Evolutionary conservation across 768 basidiomycete genomes (phyloP).

Genomic region (Trichaptum fuscoviolaceum): DNA sequence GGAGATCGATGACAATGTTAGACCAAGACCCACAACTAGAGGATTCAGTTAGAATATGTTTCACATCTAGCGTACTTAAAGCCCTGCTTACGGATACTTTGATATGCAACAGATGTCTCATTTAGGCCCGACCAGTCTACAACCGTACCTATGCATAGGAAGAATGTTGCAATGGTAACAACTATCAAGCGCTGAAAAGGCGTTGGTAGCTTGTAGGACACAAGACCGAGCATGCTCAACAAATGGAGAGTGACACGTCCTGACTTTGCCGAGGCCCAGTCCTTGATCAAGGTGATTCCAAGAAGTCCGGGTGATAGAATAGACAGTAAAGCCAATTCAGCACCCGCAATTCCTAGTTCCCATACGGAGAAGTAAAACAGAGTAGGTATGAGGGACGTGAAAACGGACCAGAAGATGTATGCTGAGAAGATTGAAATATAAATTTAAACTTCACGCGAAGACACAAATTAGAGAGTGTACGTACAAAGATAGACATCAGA

Average conservation of each 20-base stretch:
- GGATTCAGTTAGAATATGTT: background rate
- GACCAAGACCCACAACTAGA: slow-evolving; percentile 59
- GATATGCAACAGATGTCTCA: slow-evolving; percentile 32
- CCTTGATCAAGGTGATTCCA: slow-evolving; percentile 36
- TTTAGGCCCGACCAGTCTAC: slow-evolving; percentile 48
- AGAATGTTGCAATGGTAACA: slow-evolving; percentile 50
- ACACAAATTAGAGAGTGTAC: slow-evolving; percentile 16
- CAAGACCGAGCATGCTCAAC: slow-evolving; percentile 47
- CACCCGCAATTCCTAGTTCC: slow-evolving; percentile 81
- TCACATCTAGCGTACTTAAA: background rate
- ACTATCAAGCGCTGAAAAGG: slow-evolving; percentile 51
- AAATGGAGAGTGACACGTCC: slow-evolving; percentile 46
- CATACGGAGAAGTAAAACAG: slow-evolving; percentile 92
- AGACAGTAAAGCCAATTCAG: slow-evolving; percentile 69
- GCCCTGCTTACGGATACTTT: slow-evolving; percentile 39
- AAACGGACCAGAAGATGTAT: slow-evolving; percentile 78
- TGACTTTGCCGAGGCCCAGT: slow-evolving; percentile 40
- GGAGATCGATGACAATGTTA: slow-evolving; percentile 58
- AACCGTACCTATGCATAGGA: slow-evolving; percentile 43
- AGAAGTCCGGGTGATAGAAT: slow-evolving; percentile 68
- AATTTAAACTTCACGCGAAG: slow-evolving; percentile 2
- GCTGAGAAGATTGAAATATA: slow-evolving; percentile 40
- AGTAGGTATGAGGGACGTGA: slow-evolving; percentile 72
- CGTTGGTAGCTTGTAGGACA: slow-evolving; percentile 44
- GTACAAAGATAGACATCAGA: slow-evolving; percentile 57